phyloP scores from a whole-genome alignment of 768 basidiomycete species.

The Boletales sp. region DNA sequence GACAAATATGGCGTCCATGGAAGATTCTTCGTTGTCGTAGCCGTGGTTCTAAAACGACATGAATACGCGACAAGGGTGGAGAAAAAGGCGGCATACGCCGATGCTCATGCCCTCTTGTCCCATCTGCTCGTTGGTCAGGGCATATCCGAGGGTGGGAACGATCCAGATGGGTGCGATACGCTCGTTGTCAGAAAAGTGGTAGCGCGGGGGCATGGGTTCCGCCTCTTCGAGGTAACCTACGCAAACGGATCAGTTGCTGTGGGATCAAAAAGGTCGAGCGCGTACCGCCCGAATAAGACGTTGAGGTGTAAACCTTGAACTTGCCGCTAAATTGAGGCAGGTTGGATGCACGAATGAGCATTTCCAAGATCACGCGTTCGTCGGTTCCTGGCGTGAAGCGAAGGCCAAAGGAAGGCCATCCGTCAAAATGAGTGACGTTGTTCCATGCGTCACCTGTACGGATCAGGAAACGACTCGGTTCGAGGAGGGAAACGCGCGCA shows the following conservation, averaged over 20 bases:
- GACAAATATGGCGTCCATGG: conserved; percentile 90
- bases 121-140: conserved; percentile 63
- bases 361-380: conserved; percentile 48
- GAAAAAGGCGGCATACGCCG: conserved; percentile 53
- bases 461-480: background rate
- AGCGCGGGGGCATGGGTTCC: conserved; percentile 65
- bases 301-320: conserved; percentile 54
- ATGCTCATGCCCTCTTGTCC: conserved; percentile 62
- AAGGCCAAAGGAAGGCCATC: conserved; percentile 89
- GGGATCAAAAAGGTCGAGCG: background rate
- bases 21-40: conserved; percentile 72
- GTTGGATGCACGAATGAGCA: conserved; percentile 52
- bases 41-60: conserved; percentile 71
- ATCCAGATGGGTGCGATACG: conserved; percentile 89
- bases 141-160: conserved; percentile 77
- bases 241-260: background rate
- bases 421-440: conserved; percentile 57
- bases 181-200: conserved; percentile 67
- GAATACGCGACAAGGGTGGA: background rate
- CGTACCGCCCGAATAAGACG: conserved; percentile 22
- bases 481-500: conserved; percentile 1
- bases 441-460: conserved; percentile 22
- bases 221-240: conserved; percentile 14
- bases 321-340: conserved; percentile 39
- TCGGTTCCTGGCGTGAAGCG: conserved; percentile 66